These are phyloP conservation scores for Hypoxylon sp. DNA, from an alignment of 2,329 filamentous ascomycete genomes.

Conservation along the genomic window DNA sequence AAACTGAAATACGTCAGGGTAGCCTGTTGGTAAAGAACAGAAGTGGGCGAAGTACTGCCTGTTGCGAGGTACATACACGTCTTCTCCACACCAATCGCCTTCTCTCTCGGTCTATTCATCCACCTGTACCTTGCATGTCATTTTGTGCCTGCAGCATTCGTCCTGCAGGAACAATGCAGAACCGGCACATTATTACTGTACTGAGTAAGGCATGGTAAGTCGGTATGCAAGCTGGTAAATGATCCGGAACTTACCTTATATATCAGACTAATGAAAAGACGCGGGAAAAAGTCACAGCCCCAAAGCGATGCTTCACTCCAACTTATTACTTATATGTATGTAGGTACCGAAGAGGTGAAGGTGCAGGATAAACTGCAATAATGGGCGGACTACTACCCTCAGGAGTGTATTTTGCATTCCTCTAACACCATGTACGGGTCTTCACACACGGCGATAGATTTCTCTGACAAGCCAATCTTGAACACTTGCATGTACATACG, in stretches of 20 bases:
- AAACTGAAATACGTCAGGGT: constrained; percentile 40
- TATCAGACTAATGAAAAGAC: constrained; percentile 21
- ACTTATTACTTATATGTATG: not conserved
- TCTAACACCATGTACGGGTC: constrained; percentile 7
- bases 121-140: constrained; percentile 53
- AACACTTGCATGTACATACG: constrained; percentile 12
- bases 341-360: constrained; percentile 3
- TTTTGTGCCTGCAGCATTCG: constrained; percentile 51
- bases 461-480: constrained; percentile 13
- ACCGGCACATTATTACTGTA: constrained; percentile 43
- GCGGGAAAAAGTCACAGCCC: constrained; percentile 20
- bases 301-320: constrained; percentile 18
- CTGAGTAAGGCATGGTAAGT: constrained; percentile 40
- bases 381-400: constrained; percentile 23
- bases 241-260: constrained; percentile 34
- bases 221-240: constrained; percentile 46
- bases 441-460: constrained; percentile 6
- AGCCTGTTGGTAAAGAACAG: constrained; percentile 24
- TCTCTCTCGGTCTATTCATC: constrained; percentile 41
- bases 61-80: constrained; percentile 39
- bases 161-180: constrained; percentile 53
- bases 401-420: constrained; percentile 5
- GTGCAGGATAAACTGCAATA: constrained; percentile 30
- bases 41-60: constrained; percentile 31
- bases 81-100: constrained; percentile 36